Conservation (phyloP, 257 asterid genomes). For the Buddleja alternifolia region DNA sequence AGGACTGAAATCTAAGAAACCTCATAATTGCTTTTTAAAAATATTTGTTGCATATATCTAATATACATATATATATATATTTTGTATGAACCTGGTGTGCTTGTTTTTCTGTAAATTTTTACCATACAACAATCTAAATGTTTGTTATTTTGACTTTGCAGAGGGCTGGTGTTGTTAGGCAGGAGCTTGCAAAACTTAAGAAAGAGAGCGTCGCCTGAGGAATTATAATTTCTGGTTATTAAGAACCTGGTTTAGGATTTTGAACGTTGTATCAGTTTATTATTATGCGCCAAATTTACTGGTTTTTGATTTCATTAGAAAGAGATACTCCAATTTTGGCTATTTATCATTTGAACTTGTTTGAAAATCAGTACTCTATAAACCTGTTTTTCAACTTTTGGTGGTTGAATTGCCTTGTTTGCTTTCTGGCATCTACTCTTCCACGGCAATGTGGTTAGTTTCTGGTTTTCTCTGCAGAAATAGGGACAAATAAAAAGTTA, state of each 20-base stretch:
- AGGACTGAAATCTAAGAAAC: not conserved
- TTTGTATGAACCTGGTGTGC: not conserved
- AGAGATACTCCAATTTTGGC: constrained; percentile 28
- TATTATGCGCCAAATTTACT: not conserved
- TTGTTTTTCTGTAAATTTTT: not conserved
- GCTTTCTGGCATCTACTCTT: not conserved
- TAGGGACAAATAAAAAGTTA: too few species aligned
- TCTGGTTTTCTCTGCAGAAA: not conserved
- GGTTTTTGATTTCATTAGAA: constrained; percentile 21
- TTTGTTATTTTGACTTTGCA: constrained; percentile 40
- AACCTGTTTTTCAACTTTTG: not conserved
- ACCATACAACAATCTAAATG: not conserved
- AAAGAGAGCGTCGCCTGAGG: constrained; percentile 49
- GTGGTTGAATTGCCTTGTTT: not conserved
- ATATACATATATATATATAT: too few species aligned
- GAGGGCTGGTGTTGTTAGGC: constrained; percentile 85
- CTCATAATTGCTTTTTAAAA: not conserved
- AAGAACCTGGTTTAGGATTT: constrained; percentile 16
- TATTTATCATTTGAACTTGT: constrained; percentile 1
- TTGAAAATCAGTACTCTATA: not conserved
- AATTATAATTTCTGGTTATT: constrained; percentile 1
- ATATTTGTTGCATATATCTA: not conserved
- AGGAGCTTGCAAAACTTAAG: constrained; percentile 85
- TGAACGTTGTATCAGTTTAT: constrained; percentile 20
- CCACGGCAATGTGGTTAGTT: not conserved